Evolutionary conservation across 1,139 yeast species (phyloP), one percentile per base, ranked within the genome.

Genomic region (Wickerhamomyces sp.): DNA sequence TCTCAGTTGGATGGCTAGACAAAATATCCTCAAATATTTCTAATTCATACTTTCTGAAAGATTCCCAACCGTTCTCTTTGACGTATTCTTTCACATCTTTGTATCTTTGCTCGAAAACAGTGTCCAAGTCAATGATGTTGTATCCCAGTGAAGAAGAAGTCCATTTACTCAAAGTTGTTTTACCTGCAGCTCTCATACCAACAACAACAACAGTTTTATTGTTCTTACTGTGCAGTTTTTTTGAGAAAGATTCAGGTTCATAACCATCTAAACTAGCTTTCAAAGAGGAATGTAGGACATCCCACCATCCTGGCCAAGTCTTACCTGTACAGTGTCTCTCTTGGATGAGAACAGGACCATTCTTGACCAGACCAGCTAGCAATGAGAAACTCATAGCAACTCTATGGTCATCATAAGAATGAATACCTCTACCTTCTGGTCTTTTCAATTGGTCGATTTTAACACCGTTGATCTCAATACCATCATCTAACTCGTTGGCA

Each of bases 251-350:
- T 22, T 42, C 46, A 7, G 52, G 55, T 54, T 85, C 95, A 54
- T 68, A 71, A 19, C 98, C 98, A 52, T 78, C 82, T 34, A 92
- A 63, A 14, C 63, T 60, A 28, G 77, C 82, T 24, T 79, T 76
- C 56, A 92, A 78, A 44, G 72, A 66, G 41, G 84, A 76, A 56
- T 81, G 88, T 47, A 92, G 70, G 36, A 83, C 74, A 63, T 92
- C 99, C 98, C 98, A 92, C 98, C 98, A 92, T 33, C 97, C 97
- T 16, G 99, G 99, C 99, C 99, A 92, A 0, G 99, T 92, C 67
- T 92, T 92, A 43, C 94, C 95, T 3, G 96, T 94, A 60, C 97
- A 88, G 25, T 85, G 74, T 64, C 97, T 79, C 59, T 90, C 97
- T 52, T 83, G 78, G 44, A 92, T 79, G 49, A 80, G 70, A 2